Conservation (phyloP, 345 rosid genomes). For the Corchorus olitorius region DNA sequence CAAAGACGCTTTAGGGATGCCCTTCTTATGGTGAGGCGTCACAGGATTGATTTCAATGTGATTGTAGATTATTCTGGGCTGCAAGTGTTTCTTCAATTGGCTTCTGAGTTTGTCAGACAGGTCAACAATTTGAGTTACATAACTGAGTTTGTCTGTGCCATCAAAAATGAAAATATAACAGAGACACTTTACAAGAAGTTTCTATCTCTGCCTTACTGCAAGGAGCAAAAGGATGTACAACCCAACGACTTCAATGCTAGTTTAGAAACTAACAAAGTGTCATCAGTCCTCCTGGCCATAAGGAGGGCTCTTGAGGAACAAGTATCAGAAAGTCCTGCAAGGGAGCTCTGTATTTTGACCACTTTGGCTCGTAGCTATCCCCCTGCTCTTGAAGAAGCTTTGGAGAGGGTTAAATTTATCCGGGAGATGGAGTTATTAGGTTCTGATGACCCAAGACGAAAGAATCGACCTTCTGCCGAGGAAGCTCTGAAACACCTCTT, state of each 20-base stretch:
- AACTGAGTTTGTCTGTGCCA: constrained; percentile 89
- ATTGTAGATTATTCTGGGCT: constrained; percentile 84
- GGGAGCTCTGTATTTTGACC: constrained; percentile 95
- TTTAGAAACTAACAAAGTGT: constrained; percentile 57
- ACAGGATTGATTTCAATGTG: constrained; percentile 88
- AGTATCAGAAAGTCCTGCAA: constrained; percentile 77
- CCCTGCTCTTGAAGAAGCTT: constrained; percentile 86
- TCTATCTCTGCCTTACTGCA: constrained; percentile 42
- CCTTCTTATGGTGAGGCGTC: constrained; percentile 88
- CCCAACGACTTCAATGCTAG: constrained; percentile 34
- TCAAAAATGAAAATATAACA: constrained; percentile 74
- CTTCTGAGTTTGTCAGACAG: constrained; percentile 82
- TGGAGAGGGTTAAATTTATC: constrained; percentile 79
- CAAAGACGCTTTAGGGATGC: constrained; percentile 78
- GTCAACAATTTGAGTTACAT: constrained; percentile 78
- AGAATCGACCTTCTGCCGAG: constrained; percentile 80
- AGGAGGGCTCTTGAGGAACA: constrained; percentile 81
- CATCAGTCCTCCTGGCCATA: constrained; percentile 76
- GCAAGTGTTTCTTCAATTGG: constrained; percentile 71
- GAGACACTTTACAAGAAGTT: constrained; percentile 66
- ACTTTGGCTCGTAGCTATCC: constrained; percentile 93
- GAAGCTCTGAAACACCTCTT: constrained; percentile 92
- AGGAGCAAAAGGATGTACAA: constrained; percentile 43
- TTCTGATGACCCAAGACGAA: constrained; percentile 56
- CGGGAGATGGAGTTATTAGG: constrained; percentile 83